Percentiles rank a stretch among this genome's conserved stretches.
These are phyloP conservation scores for Paramecium primaurelia DNA, from an alignment of 73 alveolate species.

Conservation along the genomic window DNA sequence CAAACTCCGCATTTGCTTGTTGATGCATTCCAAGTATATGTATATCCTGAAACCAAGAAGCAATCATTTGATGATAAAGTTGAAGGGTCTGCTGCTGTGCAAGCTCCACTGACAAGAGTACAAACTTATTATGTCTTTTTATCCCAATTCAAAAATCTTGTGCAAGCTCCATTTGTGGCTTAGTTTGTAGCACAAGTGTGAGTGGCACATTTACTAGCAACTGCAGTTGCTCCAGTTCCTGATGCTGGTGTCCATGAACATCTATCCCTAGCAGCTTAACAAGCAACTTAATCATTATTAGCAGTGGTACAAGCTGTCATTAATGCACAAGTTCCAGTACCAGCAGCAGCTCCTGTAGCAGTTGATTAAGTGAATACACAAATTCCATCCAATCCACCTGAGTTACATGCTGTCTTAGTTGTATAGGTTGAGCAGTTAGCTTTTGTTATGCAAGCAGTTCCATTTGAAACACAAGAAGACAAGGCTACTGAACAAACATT, in stretches of 20 bases:
- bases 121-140: background rate
- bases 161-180: background rate
- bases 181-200: background rate
- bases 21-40: slow-evolving; percentile 32
- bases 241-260: background rate
- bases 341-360: background rate
- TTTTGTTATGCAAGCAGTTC: background rate
- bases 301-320: slow-evolving; percentile 10
- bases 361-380: background rate
- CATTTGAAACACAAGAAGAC: background rate
- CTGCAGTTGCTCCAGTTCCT: background rate
- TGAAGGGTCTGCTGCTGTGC: background rate
- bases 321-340: background rate
- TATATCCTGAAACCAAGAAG: background rate
- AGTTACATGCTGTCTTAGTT: background rate
- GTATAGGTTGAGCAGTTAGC: background rate
- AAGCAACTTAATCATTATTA: background rate
- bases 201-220: background rate
- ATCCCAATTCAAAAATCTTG: background rate
- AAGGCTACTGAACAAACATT: background rate
- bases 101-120: background rate
- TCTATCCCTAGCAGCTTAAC: background rate
- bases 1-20: background rate
- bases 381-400: slow-evolving; percentile 29
- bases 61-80: background rate